phyloP scores from a whole-genome alignment of 306 rosid genomes.

The Cicer yamashitae region DNA sequence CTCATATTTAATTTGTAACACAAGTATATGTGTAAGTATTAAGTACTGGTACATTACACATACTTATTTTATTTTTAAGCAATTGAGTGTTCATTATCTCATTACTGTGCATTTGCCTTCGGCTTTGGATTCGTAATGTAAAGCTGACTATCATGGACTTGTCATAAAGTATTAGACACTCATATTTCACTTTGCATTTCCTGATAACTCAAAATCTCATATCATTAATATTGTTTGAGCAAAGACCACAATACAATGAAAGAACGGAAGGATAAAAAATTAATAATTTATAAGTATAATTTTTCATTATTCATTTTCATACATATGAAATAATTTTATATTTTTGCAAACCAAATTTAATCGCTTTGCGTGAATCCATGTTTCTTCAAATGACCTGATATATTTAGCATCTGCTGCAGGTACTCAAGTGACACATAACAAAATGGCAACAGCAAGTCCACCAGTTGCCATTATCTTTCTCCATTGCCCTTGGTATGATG shows the following conservation, averaged over 20 bases:
- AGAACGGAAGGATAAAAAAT: conserved; percentile 1
- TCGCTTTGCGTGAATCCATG: conserved; percentile 36
- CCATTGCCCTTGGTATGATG: conserved; percentile 52
- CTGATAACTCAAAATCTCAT: conserved; percentile 28
- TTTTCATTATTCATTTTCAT: conserved; percentile 40
- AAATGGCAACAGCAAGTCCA: conserved; percentile 62
- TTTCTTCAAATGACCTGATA: conserved; percentile 17
- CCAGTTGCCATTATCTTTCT: conserved; percentile 48
- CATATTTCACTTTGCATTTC: background rate
- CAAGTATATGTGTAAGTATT: background rate
- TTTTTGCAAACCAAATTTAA: conserved; percentile 38
- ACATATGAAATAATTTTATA: conserved; percentile 42
- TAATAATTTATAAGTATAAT: background rate
- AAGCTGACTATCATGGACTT: background rate
- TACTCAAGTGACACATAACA: conserved; percentile 53
- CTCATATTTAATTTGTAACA: background rate
- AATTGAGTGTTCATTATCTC: background rate
- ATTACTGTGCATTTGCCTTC: background rate
- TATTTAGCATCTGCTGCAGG: conserved; percentile 48
- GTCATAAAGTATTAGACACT: background rate
- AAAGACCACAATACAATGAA: conserved; percentile 22
- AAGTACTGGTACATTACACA: background rate
- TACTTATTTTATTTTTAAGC: background rate
- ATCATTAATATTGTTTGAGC: conserved; percentile 9
- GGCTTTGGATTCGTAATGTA: background rate